Percentiles rank a stretch among this genome's conserved stretches.
phyloP scores from a whole-genome alignment of 352 stramenopile genomes.

The Globisporangium paroecandrum region DNA sequence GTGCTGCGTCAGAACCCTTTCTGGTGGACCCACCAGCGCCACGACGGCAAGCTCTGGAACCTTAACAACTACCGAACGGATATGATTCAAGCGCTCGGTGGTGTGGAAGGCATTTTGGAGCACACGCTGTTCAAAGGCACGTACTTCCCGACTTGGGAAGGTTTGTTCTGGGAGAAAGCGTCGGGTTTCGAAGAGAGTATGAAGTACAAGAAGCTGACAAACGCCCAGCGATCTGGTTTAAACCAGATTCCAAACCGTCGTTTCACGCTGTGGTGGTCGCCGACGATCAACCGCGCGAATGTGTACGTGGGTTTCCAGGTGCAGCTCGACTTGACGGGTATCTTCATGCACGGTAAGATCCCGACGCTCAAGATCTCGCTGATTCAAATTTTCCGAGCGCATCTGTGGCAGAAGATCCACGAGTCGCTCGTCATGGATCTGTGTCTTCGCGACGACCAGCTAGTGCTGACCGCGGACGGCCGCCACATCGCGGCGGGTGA shows the following conservation, averaged over 20 bases:
- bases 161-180: conserved; percentile 99
- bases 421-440: conserved; percentile 98
- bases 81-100: conserved; percentile 99
- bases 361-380: conserved; percentile 99
- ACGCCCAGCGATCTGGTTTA: conserved; percentile 98
- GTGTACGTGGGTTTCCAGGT: conserved; percentile 99
- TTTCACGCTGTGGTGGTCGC: conserved; percentile 99
- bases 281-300: conserved; percentile 99
- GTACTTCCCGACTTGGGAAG: conserved; percentile 99
- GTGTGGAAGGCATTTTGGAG: conserved; percentile 99
- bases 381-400: conserved; percentile 97
- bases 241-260: conserved; percentile 99
- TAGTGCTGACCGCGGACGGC: conserved; percentile 19
- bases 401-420: conserved; percentile 99
- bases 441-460: conserved; percentile 25
- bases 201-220: conserved; percentile 99
- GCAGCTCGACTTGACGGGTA: conserved; percentile 99
- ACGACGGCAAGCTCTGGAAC: conserved; percentile 99
- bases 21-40: conserved; percentile 98
- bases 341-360: conserved; percentile 99
- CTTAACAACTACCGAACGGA: conserved; percentile 99
- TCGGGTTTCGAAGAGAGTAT: conserved; percentile 94
- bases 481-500: conserved; percentile 12
- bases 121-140: conserved; percentile 99
- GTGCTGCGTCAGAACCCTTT: conserved; percentile 98